These are phyloP conservation scores for Sinapis alba DNA, from an alignment of 441 rosid genomes.

Conservation along the genomic window DNA sequence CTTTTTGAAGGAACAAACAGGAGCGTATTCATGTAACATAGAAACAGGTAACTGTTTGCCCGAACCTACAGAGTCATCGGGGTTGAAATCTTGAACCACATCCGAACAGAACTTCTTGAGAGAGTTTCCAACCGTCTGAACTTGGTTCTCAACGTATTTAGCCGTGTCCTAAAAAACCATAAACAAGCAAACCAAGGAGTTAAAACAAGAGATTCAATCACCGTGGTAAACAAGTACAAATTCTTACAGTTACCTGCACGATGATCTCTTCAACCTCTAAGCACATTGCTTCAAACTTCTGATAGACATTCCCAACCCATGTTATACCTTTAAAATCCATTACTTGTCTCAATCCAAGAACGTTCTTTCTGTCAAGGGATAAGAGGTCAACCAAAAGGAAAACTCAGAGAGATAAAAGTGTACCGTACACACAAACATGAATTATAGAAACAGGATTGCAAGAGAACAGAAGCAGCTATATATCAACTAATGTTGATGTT, in stretches of 20 bases:
- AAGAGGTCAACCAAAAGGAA: background rate
- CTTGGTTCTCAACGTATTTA: conserved; percentile 78
- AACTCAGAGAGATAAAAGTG: conserved; percentile 10
- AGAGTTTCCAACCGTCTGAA: conserved; percentile 75
- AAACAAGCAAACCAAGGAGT: conserved; percentile 19
- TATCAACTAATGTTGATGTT: background rate
- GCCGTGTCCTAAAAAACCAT: conserved; percentile 60
- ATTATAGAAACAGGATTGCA: conserved; percentile 26
- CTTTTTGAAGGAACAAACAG: too few species aligned
- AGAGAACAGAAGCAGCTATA: background rate
- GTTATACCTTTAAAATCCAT: conserved; percentile 77
- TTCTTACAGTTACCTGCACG: conserved; percentile 53
- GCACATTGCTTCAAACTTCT: conserved; percentile 89
- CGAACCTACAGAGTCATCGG: conserved; percentile 50
- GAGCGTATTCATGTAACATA: conserved; percentile 44
- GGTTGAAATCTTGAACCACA: conserved; percentile 65
- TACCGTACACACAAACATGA: conserved; percentile 29
- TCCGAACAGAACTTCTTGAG: conserved; percentile 71
- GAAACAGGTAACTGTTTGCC: conserved; percentile 41
- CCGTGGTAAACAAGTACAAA: background rate
- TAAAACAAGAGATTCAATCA: background rate
- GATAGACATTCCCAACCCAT: conserved; percentile 76
- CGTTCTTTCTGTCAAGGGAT: background rate
- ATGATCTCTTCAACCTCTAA: conserved; percentile 87
- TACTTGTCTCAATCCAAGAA: conserved; percentile 12